A percentile compares a stretch with the other conserved stretches of the same genome.
Evolutionary conservation across 345 rosid genomes (phyloP).

Genomic region (Anacardium occidentale): DNA sequence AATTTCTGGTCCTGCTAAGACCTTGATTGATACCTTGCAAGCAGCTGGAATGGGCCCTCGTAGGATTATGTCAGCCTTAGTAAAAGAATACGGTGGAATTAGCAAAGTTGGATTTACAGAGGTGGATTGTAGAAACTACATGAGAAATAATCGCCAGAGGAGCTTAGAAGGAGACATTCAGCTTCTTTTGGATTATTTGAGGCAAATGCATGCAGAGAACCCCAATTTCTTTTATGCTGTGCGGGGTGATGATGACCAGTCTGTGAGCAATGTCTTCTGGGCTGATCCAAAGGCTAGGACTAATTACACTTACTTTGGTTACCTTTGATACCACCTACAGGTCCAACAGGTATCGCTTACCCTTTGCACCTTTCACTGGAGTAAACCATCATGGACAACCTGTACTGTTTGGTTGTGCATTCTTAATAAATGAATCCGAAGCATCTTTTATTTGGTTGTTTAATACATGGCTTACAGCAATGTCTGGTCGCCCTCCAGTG

Average conservation of each 20-base stretch:
- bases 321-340: conserved; percentile 52
- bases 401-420: conserved; percentile 57
- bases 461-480: conserved; percentile 49
- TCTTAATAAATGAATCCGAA: conserved; percentile 47
- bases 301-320: conserved; percentile 49
- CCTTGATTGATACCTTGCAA: conserved; percentile 49
- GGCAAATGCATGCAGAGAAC: conserved; percentile 45
- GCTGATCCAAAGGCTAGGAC: conserved; percentile 48
- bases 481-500: conserved; percentile 44
- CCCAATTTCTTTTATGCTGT: conserved; percentile 49
- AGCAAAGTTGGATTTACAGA: conserved; percentile 53
- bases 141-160: conserved; percentile 49
- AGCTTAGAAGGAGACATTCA: conserved; percentile 46
- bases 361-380: conserved; percentile 59
- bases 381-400: conserved; percentile 63
- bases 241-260: conserved; percentile 43
- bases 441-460: conserved; percentile 53
- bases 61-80: conserved; percentile 48
- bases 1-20: conserved; percentile 49
- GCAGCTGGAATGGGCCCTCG: conserved; percentile 56
- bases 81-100: conserved; percentile 49
- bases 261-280: conserved; percentile 47
- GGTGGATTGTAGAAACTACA: conserved; percentile 51
- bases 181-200: conserved; percentile 49
- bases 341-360: conserved; percentile 47